phyloP scores from a whole-genome alignment of 805 yeast species.

The Clavispora vitiphila region DNA sequence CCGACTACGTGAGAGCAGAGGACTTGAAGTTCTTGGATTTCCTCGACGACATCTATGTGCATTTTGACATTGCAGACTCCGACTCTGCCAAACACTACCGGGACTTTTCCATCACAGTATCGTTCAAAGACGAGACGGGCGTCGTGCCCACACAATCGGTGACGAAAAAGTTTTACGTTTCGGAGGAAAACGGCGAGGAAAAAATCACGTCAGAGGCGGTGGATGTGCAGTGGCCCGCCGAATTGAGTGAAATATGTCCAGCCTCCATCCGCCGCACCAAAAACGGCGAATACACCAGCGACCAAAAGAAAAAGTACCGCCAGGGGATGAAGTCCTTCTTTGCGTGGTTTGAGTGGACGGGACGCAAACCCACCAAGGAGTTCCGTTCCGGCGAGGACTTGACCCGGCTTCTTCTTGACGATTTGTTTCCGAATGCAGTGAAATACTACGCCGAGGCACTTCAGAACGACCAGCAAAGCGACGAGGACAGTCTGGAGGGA shows the following conservation, averaged over 20 bases:
- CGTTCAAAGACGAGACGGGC: slow-evolving; percentile 41
- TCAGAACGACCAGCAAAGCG: slow-evolving; percentile 54
- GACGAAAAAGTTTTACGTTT: slow-evolving; percentile 52
- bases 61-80: slow-evolving; percentile 40
- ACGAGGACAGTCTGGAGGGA: slow-evolving; percentile 43
- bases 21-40: slow-evolving; percentile 73
- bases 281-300: slow-evolving; percentile 35
- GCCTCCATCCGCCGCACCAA: slow-evolving; percentile 32
- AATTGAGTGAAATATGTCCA: slow-evolving; percentile 55
- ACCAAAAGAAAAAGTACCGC: slow-evolving; percentile 58
- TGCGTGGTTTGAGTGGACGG: slow-evolving; percentile 86
- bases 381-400: slow-evolving; percentile 76
- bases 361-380: slow-evolving; percentile 69
- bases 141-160: slow-evolving; percentile 55
- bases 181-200: slow-evolving; percentile 50
- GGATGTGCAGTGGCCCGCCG: slow-evolving; percentile 65
- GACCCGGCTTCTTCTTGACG: slow-evolving; percentile 68
- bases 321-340: slow-evolving; percentile 79
- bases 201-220: slow-evolving; percentile 50
- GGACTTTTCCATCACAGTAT: slow-evolving; percentile 57
- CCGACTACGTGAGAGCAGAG: slow-evolving; percentile 69
- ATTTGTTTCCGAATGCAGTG: slow-evolving; percentile 79
- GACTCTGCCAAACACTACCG: slow-evolving; percentile 35
- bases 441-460: slow-evolving; percentile 75
- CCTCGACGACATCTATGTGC: slow-evolving; percentile 59